Percentiles rank a stretch among this genome's conserved stretches.
These are phyloP conservation scores for Wickerhamiella azyma DNA, from an alignment of 805 yeast species.

Conservation along the genomic window DNA sequence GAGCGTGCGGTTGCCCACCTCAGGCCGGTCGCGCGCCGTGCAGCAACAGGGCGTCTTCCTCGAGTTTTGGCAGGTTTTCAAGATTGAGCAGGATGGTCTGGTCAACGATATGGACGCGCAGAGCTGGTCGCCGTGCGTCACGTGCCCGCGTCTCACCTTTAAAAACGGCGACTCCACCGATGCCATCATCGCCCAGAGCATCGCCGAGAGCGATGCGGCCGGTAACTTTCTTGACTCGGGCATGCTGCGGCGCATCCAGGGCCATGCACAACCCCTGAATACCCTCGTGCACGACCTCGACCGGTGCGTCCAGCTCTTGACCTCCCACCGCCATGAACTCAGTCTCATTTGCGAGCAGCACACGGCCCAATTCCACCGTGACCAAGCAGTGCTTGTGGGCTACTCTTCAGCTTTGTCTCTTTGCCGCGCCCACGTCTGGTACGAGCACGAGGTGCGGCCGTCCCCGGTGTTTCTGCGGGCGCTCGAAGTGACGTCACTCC, in stretches of 20 bases:
- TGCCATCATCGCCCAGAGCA: slow-evolving; percentile 7
- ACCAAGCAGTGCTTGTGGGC: background rate
- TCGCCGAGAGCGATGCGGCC: slow-evolving; percentile 12
- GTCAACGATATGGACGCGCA: slow-evolving; percentile 19
- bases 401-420: background rate
- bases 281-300: slow-evolving; percentile 4
- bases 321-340: slow-evolving; percentile 2
- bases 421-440: slow-evolving; percentile 15
- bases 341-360: background rate
- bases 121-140: slow-evolving; percentile 4
- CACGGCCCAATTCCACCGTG: background rate
- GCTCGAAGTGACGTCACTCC: slow-evolving; percentile 3
- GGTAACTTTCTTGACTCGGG: slow-evolving; percentile 11
- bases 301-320: background rate
- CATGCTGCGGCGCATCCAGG: background rate
- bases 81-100: slow-evolving; percentile 21
- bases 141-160: background rate
- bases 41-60: slow-evolving; percentile 16
- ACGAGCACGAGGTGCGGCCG: slow-evolving; percentile 17
- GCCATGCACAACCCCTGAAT: slow-evolving; percentile 1
- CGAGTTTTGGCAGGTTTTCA: slow-evolving; percentile 26
- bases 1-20: slow-evolving; percentile 16
- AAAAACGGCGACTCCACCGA: background rate
- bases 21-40: slow-evolving; percentile 9
- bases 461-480: slow-evolving; percentile 8